Conservation (phyloP, 75 land plant genomes). For the Sequoia sempervirens region DNA sequence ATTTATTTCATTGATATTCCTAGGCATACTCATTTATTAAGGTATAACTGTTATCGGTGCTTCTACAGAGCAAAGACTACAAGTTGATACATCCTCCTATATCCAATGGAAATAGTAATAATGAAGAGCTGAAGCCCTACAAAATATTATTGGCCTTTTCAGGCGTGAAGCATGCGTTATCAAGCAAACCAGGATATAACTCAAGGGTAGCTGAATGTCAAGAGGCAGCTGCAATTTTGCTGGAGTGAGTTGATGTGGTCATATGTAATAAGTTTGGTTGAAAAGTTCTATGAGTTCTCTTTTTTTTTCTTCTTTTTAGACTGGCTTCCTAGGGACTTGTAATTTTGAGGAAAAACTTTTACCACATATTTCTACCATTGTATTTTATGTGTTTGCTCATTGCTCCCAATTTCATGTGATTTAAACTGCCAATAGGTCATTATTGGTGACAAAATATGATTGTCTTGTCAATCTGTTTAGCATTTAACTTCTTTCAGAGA, state of each 20-base stretch:
- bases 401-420: neutral
- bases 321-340: neutral
- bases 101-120: constrained; percentile 12
- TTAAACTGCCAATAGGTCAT: neutral
- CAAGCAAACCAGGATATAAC: constrained; percentile 81
- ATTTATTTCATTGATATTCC: neutral
- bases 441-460: neutral
- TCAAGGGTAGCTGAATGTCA: constrained; percentile 78
- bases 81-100: constrained; percentile 39
- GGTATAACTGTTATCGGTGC: neutral
- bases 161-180: constrained; percentile 72
- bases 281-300: neutral
- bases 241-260: constrained; percentile 38
- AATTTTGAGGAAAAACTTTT: neutral
- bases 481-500: neutral
- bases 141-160: constrained; percentile 92
- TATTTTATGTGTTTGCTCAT: neutral
- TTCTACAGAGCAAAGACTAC: constrained; percentile 48
- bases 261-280: neutral
- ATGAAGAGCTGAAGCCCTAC: constrained; percentile 23
- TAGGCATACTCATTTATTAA: neutral
- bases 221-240: constrained; percentile 76
- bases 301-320: neutral
- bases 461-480: neutral
- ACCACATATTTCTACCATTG: neutral